Percentiles rank a stretch among this genome's conserved stretches.
Conservation (phyloP, 805 yeast species). For the Vanderwaltozyma verrucispora region DNA sequence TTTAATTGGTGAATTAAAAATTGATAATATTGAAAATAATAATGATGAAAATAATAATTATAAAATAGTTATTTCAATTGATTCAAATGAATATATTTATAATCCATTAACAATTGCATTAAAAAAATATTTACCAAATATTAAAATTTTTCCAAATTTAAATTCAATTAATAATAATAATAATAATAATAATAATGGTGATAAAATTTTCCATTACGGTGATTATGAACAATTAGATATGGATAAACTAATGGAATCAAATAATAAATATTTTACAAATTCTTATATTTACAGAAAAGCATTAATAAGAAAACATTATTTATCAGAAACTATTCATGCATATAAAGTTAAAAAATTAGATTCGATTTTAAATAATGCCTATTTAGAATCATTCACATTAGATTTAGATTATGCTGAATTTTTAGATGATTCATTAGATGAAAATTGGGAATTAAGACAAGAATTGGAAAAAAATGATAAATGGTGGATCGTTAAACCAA, state of each 20-base stretch:
- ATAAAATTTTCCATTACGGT: slow-evolving; percentile 60
- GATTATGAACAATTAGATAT: slow-evolving; percentile 85
- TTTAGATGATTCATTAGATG: slow-evolving; percentile 87
- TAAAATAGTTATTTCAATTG: slow-evolving; percentile 28
- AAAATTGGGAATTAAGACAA: slow-evolving; percentile 76
- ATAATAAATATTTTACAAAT: slow-evolving; percentile 48
- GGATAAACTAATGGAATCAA: slow-evolving; percentile 38
- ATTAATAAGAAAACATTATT: slow-evolving; percentile 78
- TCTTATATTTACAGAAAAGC: slow-evolving; percentile 87
- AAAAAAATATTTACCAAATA: slow-evolving; percentile 24
- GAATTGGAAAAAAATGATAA: slow-evolving; percentile 43
- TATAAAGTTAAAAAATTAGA: slow-evolving; percentile 66
- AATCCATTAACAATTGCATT: slow-evolving; percentile 29
- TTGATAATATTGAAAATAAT: slow-evolving; percentile 4
- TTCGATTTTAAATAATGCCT: slow-evolving; percentile 47
- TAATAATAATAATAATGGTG: slow-evolving; percentile 6
- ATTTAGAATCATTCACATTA: slow-evolving; percentile 66
- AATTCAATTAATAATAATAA: no score
- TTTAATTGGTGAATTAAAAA: slow-evolving; percentile 13
- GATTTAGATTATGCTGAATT: slow-evolving; percentile 96
- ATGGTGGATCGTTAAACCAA: slow-evolving; percentile 87
- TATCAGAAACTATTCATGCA: slow-evolving; percentile 73
- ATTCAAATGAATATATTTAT: slow-evolving; percentile 32
- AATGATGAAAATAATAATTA: neutral
- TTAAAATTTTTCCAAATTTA: slow-evolving; percentile 24